Conservation (phyloP, 805 yeast species). For the Komagataella kurtzmanii region DNA sequence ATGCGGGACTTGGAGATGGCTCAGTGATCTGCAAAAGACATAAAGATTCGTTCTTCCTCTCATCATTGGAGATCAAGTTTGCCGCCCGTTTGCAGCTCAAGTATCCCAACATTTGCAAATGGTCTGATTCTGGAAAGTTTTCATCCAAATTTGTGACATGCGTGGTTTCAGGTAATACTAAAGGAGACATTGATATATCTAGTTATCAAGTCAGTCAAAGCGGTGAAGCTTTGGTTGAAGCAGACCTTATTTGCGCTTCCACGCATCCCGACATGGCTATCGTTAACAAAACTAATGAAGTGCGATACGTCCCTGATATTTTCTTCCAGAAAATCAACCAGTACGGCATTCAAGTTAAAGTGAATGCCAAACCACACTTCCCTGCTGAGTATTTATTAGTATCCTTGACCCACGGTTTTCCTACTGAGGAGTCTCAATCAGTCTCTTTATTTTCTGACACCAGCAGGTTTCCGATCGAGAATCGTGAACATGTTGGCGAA, state of each 20-base stretch:
- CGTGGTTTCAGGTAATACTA: constrained; percentile 77
- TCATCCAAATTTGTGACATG: constrained; percentile 92
- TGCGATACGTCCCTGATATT: constrained; percentile 88
- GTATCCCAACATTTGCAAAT: constrained; percentile 50
- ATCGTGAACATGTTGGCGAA: constrained; percentile 64
- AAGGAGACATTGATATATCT: constrained; percentile 82
- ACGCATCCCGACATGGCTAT: constrained; percentile 84
- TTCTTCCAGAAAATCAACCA: constrained; percentile 78
- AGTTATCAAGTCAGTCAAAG: constrained; percentile 81
- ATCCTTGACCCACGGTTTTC: constrained; percentile 88
- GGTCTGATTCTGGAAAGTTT: constrained; percentile 48
- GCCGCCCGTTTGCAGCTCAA: constrained; percentile 67
- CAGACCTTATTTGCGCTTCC: constrained; percentile 76
- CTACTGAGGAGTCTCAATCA: constrained; percentile 30
- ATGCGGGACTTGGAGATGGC: constrained; percentile 79
- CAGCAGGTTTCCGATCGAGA: constrained; percentile 58
- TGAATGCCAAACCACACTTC: constrained; percentile 80
- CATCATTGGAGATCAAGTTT: constrained; percentile 77
- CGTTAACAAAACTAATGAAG: constrained; percentile 58
- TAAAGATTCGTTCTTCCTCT: constrained; percentile 76
- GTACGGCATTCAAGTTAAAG: constrained; percentile 77
- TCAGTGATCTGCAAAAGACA: constrained; percentile 88
- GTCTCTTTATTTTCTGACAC: constrained; percentile 33
- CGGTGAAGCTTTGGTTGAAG: constrained; percentile 80
- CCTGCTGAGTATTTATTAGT: constrained; percentile 87